Conservation (phyloP, 2,329 filamentous ascomycete genomes). For the Exophiala phaeomuriformis region DNA sequence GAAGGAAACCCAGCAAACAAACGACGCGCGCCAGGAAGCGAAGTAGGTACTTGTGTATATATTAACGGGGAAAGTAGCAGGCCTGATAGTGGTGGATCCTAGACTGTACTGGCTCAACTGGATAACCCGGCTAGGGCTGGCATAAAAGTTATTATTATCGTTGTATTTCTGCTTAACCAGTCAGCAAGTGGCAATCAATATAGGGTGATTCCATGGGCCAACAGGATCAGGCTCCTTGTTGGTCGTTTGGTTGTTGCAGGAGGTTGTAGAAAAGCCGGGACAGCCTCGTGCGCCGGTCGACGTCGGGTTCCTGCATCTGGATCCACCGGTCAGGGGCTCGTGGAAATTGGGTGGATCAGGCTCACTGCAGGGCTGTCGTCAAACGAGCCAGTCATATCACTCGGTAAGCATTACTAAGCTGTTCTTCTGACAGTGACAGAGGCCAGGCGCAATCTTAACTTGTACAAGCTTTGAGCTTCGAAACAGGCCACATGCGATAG, state of each 20-base stretch:
- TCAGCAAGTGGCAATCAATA: not conserved
- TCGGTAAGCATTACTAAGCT: too few species aligned
- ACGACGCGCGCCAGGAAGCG: not conserved
- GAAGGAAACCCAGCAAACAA: not conserved
- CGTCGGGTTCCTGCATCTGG: not conserved
- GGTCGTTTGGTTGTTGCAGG: not conserved
- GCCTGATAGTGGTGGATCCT: not conserved
- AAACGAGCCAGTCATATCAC: too few species aligned
- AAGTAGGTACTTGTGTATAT: not conserved
- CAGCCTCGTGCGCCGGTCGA: slow-evolving; percentile 13
- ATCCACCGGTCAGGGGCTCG: slow-evolving; percentile 12
- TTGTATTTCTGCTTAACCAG: not conserved
- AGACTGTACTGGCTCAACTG: too few species aligned
- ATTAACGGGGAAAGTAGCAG: not conserved
- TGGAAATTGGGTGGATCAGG: slow-evolving; percentile 11
- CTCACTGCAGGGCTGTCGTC: not conserved
- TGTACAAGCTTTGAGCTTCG: too few species aligned
- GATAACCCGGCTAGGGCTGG: not conserved
- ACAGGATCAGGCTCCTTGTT: too few species aligned
- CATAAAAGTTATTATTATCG: not conserved
- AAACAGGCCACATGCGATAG: too few species aligned
- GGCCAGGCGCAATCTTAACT: too few species aligned
- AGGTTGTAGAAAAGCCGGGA: slow-evolving; percentile 6
- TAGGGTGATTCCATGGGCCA: too few species aligned
- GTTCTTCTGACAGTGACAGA: too few species aligned